Evolutionary conservation across 805 yeast genomes (phyloP).

Genomic region (Candida piceae): DNA sequence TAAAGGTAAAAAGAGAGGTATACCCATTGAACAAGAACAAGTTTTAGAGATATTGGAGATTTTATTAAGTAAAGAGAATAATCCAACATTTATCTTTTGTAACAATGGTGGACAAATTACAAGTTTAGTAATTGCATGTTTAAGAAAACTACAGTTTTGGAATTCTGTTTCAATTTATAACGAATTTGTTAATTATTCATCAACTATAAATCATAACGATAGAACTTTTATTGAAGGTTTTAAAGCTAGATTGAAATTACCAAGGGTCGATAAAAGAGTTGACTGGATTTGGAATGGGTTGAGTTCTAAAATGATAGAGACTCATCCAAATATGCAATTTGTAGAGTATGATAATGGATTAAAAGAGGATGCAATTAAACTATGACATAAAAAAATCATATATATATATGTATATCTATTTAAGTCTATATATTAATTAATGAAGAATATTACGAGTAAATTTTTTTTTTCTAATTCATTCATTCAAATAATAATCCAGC

Average conservation of each 20-base stretch:
- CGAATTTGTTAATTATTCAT: conserved; percentile 75
- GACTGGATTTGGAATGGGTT: conserved; percentile 67
- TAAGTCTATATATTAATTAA: too few relatives aligned
- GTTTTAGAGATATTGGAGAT: conserved; percentile 57
- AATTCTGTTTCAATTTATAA: conserved; percentile 80
- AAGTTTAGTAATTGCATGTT: conserved; percentile 77
- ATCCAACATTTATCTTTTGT: conserved; percentile 83
- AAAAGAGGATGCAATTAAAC: conserved; percentile 15
- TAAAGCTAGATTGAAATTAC: conserved; percentile 56
- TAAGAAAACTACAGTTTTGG: conserved; percentile 83
- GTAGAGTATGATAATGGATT: conserved; percentile 16
- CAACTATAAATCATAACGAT: conserved; percentile 77
- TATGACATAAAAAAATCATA: too few relatives aligned
- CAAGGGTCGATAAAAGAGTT: conserved; percentile 36
- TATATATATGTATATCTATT: too few relatives aligned
- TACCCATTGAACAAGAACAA: conserved; percentile 67
- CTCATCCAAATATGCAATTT: conserved; percentile 46
- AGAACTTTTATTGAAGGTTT: conserved; percentile 79
- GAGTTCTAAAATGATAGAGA: conserved; percentile 50
- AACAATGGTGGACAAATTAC: conserved; percentile 87
- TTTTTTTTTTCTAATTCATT: not conserved
- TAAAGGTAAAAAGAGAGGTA: conserved; percentile 77
- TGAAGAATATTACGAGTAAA: not conserved
- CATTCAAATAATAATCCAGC: conserved; percentile 64
- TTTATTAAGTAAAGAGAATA: conserved; percentile 50